These are phyloP conservation scores for Colletotrichum sp. DNA, from an alignment of 2,329 filamentous ascomycete genomes.

Conservation along the genomic window DNA sequence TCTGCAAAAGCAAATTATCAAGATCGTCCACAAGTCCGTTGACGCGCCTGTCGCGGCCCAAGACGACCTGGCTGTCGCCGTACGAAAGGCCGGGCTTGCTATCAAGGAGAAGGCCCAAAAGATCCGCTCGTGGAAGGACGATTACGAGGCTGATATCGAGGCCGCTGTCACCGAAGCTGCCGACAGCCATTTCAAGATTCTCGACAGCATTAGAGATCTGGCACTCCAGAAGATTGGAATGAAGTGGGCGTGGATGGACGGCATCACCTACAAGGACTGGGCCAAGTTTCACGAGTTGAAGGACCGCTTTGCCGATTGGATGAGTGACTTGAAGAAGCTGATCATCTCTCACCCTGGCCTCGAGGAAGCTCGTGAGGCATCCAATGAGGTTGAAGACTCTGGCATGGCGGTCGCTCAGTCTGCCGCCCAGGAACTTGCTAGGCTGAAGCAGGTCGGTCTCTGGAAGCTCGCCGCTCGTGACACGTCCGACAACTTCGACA, in stretches of 20 bases:
- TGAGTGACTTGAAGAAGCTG: conserved; percentile 77
- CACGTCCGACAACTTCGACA: conserved; percentile 78
- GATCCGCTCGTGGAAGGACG: conserved; percentile 77
- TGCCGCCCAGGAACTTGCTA: conserved; percentile 79
- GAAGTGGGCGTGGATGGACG: conserved; percentile 95
- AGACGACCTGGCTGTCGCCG: conserved; percentile 48
- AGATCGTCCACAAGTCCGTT: conserved; percentile 61
- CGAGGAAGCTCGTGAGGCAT: conserved; percentile 68
- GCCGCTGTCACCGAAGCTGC: conserved; percentile 73
- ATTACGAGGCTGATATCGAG: conserved; percentile 73
- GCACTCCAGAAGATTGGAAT: conserved; percentile 92
- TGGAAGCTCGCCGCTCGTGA: conserved; percentile 85
- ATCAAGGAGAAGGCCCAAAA: conserved; percentile 81
- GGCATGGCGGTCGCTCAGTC: conserved; percentile 82
- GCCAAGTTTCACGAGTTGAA: conserved; percentile 90
- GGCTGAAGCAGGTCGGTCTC: conserved; percentile 81
- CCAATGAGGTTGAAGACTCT: conserved; percentile 73
- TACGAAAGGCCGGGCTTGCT: conserved; percentile 71
- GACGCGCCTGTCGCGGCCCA: conserved; percentile 45
- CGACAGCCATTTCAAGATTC: conserved; percentile 80
- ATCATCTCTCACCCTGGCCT: conserved; percentile 78
- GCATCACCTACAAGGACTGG: conserved; percentile 97
- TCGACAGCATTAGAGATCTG: conserved; percentile 82
- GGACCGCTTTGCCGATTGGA: conserved; percentile 83
- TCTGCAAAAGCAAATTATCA: conserved; percentile 73